Percentiles rank a stretch among this genome's conserved stretches.
Evolutionary conservation across 225 moss, liverwort and hornwort species (phyloP).

Genomic region (Sphagnum tenellum): DNA sequence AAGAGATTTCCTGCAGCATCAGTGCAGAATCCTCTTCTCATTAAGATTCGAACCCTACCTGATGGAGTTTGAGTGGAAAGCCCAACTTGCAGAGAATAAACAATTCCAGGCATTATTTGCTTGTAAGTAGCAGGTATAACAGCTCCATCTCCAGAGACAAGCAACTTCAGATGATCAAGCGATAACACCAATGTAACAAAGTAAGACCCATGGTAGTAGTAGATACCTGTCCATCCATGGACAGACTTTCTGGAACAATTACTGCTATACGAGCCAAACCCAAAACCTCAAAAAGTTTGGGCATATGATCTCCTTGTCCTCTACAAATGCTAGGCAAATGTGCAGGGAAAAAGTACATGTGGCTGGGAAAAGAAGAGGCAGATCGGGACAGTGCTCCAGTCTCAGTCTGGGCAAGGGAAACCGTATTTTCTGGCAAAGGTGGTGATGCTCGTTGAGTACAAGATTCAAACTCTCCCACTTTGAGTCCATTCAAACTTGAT

Average conservation of each 20-base stretch:
- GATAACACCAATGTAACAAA: neutral
- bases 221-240: neutral
- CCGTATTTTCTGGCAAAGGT: slow-evolving; percentile 39
- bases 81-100: slow-evolving; percentile 50
- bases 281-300: too few species aligned
- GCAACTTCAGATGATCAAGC: slow-evolving; percentile 26
- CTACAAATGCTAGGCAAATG: neutral
- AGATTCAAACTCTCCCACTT: slow-evolving; percentile 51
- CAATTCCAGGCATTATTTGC: slow-evolving; percentile 22
- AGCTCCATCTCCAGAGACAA: slow-evolving; percentile 57
- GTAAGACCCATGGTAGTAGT: neutral
- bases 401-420: slow-evolving; percentile 57
- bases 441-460: slow-evolving; percentile 45
- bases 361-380: slow-evolving; percentile 49
- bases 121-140: slow-evolving; percentile 53
- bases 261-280: too few species aligned
- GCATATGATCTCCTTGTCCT: too few species aligned
- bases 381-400: slow-evolving; percentile 50
- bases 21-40: slow-evolving; percentile 31
- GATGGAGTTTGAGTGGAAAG: slow-evolving; percentile 39
- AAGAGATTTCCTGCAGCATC: slow-evolving; percentile 74
- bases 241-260: too few species aligned
- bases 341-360: slow-evolving; percentile 22
- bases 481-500: slow-evolving; percentile 49
- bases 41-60: slow-evolving; percentile 47